Conservation (phyloP, 139 green algal species). For the Chlorella sp. region DNA sequence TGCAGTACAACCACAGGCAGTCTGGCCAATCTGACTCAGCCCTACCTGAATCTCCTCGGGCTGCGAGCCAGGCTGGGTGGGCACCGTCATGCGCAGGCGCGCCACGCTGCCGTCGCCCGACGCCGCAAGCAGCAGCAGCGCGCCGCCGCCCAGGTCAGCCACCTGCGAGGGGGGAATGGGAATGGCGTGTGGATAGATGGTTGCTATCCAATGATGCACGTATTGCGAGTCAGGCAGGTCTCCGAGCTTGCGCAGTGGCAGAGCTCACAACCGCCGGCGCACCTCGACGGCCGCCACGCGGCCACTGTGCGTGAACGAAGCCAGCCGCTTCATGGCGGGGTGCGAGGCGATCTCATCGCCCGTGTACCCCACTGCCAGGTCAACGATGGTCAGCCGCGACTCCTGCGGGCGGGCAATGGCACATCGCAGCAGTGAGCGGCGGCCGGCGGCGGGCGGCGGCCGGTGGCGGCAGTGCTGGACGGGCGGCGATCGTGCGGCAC, state of each 20-base stretch:
- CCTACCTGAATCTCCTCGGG: slow-evolving; percentile 21
- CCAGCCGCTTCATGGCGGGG: slow-evolving; percentile 16
- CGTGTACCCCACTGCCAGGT: slow-evolving; percentile 8
- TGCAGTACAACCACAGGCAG: neutral
- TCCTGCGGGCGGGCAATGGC: slow-evolving; percentile 7
- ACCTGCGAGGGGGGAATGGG: neutral
- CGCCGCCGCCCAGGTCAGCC: slow-evolving; percentile 6
- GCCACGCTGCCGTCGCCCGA: neutral
- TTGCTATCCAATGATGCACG: neutral
- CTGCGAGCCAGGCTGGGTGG: slow-evolving; percentile 5
- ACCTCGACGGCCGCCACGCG: slow-evolving; percentile 29
- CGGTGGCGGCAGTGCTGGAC: neutral
- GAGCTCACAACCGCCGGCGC: neutral
- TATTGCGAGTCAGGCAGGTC: neutral
- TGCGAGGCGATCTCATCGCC: slow-evolving; percentile 19
- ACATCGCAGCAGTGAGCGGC: neutral
- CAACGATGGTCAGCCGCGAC: slow-evolving; percentile 13
- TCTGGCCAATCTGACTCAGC: neutral
- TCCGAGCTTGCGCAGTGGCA: neutral
- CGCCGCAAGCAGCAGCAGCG: slow-evolving; percentile 10
- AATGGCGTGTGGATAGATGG: no score
- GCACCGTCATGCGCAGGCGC: slow-evolving; percentile 28
- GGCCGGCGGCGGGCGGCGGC: neutral
- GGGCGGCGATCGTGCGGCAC: neutral
- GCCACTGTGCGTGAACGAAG: slow-evolving; percentile 2